Evolutionary conservation across 768 basidiomycete genomes (phyloP).

Genomic region (Rhodosporidiobolus sp.): DNA sequence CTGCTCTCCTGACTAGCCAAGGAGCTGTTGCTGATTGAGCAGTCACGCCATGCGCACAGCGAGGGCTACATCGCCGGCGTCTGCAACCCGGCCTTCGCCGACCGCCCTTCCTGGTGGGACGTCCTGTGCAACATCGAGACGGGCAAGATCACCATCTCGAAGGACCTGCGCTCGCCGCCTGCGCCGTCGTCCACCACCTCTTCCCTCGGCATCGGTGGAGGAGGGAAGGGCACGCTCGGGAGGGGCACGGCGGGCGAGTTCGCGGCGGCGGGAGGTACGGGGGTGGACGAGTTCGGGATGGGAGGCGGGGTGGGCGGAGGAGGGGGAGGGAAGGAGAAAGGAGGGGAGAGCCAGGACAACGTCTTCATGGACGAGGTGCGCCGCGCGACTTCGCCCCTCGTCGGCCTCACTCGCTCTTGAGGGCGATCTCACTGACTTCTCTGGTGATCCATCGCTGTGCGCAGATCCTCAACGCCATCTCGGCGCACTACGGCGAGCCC

Average conservation of each 20-base stretch:
- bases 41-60: conserved; percentile 50
- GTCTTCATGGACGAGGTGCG: conserved; percentile 91
- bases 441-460: not conserved
- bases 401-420: not conserved
- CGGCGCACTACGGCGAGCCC: conserved; percentile 86
- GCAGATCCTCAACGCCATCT: conserved; percentile 78
- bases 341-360: conserved; percentile 69
- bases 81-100: conserved; percentile 93
- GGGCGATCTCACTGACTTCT: not conserved
- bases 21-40: not conserved
- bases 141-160: conserved; percentile 80
- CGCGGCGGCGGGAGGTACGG: conserved; percentile 31
- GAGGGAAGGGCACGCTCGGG: not conserved
- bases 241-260: conserved; percentile 50
- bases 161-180: conserved; percentile 62
- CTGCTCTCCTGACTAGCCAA: not conserved
- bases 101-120: conserved; percentile 77
- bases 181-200: conserved; percentile 42
- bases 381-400: conserved; percentile 24
- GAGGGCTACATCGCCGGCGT: conserved; percentile 95
- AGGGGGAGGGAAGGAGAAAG: conserved; percentile 47
- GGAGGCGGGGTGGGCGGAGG: conserved; percentile 47
- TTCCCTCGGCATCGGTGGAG: not conserved
- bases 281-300: conserved; percentile 44
- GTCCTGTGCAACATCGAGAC: conserved; percentile 85